Conservation (phyloP, 2,329 filamentous ascomycete genomes). For the Ceratocystis smalleyi region DNA sequence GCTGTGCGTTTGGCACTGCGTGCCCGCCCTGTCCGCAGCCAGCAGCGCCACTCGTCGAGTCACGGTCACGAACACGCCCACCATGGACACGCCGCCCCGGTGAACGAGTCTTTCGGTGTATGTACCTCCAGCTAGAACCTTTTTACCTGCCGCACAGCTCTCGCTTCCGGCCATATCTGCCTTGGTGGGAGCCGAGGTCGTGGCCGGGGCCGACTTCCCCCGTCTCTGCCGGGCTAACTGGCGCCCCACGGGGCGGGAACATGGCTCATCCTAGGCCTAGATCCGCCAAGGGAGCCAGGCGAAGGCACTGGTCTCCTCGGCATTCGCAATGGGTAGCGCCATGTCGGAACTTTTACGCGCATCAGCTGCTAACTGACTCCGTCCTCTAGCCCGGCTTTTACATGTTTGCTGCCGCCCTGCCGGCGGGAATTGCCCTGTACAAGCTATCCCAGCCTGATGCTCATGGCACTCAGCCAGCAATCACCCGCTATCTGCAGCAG, state of each 20-base stretch:
- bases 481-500: constrained; percentile 33
- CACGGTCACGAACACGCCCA: constrained; percentile 30
- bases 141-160: not conserved
- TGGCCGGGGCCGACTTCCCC: not conserved
- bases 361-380: not conserved
- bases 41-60: constrained; percentile 39
- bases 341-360: too few species aligned
- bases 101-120: constrained; percentile 43
- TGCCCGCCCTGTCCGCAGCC: constrained; percentile 25
- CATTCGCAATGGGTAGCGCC: too few species aligned
- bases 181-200: not conserved
- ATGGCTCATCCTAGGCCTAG: not conserved
- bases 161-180: not conserved
- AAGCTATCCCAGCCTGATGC: constrained; percentile 32
- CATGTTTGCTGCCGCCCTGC: constrained; percentile 30
- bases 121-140: constrained; percentile 20
- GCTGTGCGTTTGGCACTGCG: constrained; percentile 24
- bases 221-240: not conserved
- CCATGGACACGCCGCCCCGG: constrained; percentile 29
- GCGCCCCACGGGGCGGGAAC: not conserved
- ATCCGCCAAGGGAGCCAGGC: not conserved
- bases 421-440: constrained; percentile 33
- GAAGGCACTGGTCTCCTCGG: too few species aligned
- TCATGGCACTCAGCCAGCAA: constrained; percentile 34
- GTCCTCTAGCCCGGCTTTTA: constrained; percentile 34